Evolutionary conservation across 1,284 basidiomycete species (phyloP).

Genomic region (Trichosporon inkin): DNA sequence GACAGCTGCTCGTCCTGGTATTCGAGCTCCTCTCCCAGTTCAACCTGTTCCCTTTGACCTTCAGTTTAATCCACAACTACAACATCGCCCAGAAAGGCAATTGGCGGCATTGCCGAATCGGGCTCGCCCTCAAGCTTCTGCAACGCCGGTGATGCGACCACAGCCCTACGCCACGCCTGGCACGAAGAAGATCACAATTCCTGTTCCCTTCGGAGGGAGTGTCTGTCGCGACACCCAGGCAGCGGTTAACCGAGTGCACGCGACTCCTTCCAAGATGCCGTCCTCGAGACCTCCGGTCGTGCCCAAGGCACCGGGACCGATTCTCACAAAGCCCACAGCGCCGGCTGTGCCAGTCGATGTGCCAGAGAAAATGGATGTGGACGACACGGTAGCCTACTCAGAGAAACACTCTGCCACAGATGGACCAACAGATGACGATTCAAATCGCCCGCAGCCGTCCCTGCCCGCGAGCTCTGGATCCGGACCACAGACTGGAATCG

Average conservation of each 20-base stretch:
- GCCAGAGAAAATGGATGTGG: background rate
- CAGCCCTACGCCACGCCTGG: background rate
- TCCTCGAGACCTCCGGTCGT: background rate
- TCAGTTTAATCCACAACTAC: slow-evolving; percentile 4
- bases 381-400: background rate
- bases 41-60: background rate
- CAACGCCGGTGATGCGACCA: background rate
- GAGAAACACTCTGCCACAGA: background rate
- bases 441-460: background rate
- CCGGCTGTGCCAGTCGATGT: background rate
- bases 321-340: background rate
- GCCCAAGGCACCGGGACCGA: background rate
- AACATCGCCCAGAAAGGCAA: background rate
- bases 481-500: background rate
- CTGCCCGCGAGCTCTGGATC: background rate
- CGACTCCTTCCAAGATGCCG: background rate
- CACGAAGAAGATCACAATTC: slow-evolving; percentile 7
- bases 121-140: background rate
- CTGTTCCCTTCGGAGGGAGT: slow-evolving; percentile 10
- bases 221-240: slow-evolving; percentile 10
- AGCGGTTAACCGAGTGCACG: background rate
- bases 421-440: background rate
- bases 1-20: background rate
- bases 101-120: background rate
- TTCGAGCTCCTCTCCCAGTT: background rate